Evolutionary conservation across 2,329 filamentous ascomycete genomes (phyloP).

Genomic region (Cladophialophora immunda): DNA sequence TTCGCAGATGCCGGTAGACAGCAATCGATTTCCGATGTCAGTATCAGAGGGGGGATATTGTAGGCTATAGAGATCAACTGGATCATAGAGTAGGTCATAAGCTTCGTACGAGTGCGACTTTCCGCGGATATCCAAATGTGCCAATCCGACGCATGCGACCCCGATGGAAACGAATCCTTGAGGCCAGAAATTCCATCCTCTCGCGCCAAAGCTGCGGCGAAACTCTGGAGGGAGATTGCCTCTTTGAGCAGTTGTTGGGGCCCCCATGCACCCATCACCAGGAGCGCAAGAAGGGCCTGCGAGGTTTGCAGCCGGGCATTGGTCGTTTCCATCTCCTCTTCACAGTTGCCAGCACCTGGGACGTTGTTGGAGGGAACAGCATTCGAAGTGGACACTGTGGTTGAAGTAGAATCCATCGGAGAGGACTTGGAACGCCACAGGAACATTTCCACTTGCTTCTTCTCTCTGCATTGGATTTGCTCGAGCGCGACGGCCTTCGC

Average conservation of each 20-base stretch:
- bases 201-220: slow-evolving; percentile 5
- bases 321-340: too few species aligned
- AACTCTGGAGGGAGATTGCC: slow-evolving; percentile 11
- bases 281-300: slow-evolving; percentile 10
- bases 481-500: too few species aligned
- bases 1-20: slow-evolving; percentile 8
- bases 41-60: slow-evolving; percentile 14
- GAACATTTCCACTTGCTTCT: too few species aligned
- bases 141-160: background rate
- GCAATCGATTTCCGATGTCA: slow-evolving; percentile 10
- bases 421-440: too few species aligned
- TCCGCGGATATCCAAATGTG: slow-evolving; percentile 2
- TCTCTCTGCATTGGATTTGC: too few species aligned
- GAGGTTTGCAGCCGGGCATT: slow-evolving; percentile 12
- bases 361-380: too few species aligned
- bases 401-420: too few species aligned
- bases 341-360: too few species aligned
- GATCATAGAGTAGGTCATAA: slow-evolving; percentile 15
- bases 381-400: too few species aligned
- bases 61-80: slow-evolving; percentile 12
- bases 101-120: slow-evolving; percentile 14
- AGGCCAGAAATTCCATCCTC: slow-evolving; percentile 7
- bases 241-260: slow-evolving; percentile 11
- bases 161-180: background rate
- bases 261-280: slow-evolving; percentile 16